Evolutionary conservation across 177 flowering plant species (phyloP).

Genomic region (Vitis hybrid): DNA sequence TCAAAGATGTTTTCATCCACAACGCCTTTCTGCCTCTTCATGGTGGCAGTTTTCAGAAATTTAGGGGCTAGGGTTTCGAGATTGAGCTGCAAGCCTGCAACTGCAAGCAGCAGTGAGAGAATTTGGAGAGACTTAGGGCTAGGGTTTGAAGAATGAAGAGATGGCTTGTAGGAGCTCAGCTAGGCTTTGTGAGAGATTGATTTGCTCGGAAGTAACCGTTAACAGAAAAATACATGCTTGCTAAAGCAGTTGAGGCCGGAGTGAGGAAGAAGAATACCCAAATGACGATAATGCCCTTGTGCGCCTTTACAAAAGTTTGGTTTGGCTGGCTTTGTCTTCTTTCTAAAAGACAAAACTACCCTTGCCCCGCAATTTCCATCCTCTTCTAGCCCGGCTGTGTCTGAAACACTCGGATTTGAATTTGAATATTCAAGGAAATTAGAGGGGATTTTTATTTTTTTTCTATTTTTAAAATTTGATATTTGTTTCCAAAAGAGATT

Average conservation of each 20-base stretch:
- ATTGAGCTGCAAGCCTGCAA: background rate
- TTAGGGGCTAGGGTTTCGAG: background rate
- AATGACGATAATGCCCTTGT: conserved; percentile 22
- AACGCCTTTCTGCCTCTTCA: conserved; percentile 35
- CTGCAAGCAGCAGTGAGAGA: background rate
- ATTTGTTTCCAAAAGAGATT: too few relatives aligned
- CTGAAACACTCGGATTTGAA: too few relatives aligned
- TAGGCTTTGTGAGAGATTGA: background rate
- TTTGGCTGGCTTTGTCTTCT: background rate
- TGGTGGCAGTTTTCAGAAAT: conserved; percentile 8
- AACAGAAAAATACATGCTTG: conserved; percentile 24
- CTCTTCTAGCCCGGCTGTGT: too few relatives aligned
- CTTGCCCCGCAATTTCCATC: too few relatives aligned
- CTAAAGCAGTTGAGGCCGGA: conserved; percentile 8
- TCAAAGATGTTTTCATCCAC: conserved; percentile 37
- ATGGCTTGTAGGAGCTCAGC: background rate
- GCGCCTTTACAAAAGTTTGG: background rate
- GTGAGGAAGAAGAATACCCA: conserved; percentile 21
- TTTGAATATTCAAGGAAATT: too few relatives aligned
- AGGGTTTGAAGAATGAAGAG: background rate
- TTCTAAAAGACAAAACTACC: background rate
- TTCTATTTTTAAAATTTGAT: too few relatives aligned
- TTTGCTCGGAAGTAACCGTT: conserved; percentile 22
- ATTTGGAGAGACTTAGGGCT: background rate
- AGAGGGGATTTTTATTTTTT: too few relatives aligned